phyloP scores from a whole-genome alignment of 1,284 basidiomycete genomes.

The Baeospora myosura region DNA sequence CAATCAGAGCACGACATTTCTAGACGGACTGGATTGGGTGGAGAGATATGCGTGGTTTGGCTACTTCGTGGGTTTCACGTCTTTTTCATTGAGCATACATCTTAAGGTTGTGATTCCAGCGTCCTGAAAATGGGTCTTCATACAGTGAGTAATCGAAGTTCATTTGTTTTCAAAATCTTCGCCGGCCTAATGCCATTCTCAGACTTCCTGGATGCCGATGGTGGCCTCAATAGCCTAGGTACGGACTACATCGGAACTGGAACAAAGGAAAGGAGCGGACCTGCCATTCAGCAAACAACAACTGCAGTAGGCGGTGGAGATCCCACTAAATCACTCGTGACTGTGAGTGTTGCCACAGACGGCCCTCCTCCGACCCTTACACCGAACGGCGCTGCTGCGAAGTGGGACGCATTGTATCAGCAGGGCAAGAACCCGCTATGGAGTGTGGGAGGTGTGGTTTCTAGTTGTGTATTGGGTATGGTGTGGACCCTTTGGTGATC shows the following conservation, averaged over 20 bases:
- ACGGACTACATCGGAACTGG: conserved; percentile 34
- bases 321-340: conserved; percentile 10
- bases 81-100: not conserved
- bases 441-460: not conserved
- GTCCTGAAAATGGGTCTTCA: conserved; percentile 28
- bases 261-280: conserved; percentile 21
- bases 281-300: conserved; percentile 8
- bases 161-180: not conserved
- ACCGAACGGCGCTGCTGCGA: conserved; percentile 3
- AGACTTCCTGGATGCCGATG: conserved; percentile 36
- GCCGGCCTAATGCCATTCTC: conserved; percentile 3
- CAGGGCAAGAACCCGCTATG: no score
- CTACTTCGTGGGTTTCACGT: conserved; percentile 32
- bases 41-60: conserved; percentile 44
- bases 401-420: not conserved
- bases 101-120: conserved; percentile 18
- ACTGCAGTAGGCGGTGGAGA: conserved; percentile 7
- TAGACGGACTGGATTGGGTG: conserved; percentile 36
- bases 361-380: conserved; percentile 10
- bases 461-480: not conserved
- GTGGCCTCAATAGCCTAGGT: conserved; percentile 34
- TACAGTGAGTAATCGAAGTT: conserved; percentile 27
- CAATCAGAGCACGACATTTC: conserved; percentile 32
- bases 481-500: not conserved
- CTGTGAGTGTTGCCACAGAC: conserved; percentile 9